Conservation (phyloP, 768 basidiomycete genomes). For the Chalciporus pseudorubinellus region DNA sequence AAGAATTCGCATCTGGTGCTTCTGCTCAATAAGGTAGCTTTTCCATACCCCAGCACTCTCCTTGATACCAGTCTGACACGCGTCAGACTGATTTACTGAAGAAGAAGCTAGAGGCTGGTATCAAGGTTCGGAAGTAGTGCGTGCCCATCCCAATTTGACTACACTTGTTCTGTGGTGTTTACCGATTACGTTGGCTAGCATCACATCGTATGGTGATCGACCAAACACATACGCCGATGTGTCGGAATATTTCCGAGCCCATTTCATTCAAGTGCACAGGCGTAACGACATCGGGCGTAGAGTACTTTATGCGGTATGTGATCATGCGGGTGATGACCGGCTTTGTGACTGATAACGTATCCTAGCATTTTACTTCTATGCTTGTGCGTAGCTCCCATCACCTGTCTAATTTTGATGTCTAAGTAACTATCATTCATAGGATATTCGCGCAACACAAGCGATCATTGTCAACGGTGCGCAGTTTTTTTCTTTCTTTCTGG, state of each 20-base stretch:
- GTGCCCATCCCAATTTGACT: slow-evolving; percentile 29
- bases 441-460: slow-evolving; percentile 62
- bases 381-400: slow-evolving; percentile 41
- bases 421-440: slow-evolving; percentile 36
- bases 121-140: slow-evolving; percentile 74
- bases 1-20: slow-evolving; percentile 71
- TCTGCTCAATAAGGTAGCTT: slow-evolving; percentile 70
- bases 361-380: slow-evolving; percentile 70
- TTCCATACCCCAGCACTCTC: slow-evolving; percentile 2
- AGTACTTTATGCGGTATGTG: slow-evolving; percentile 62
- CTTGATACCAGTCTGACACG: slow-evolving; percentile 8
- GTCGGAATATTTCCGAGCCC: slow-evolving; percentile 79
- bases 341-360: slow-evolving; percentile 4
- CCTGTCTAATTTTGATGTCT: neutral
- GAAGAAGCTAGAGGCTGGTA: slow-evolving; percentile 66
- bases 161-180: neutral
- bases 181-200: slow-evolving; percentile 38
- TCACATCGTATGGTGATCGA: slow-evolving; percentile 74
- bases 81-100: slow-evolving; percentile 66
- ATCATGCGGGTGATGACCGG: neutral
- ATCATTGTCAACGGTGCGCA: slow-evolving; percentile 61
- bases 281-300: slow-evolving; percentile 59
- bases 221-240: slow-evolving; percentile 70
- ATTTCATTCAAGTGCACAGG: slow-evolving; percentile 74
- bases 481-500: neutral